A percentile compares a stretch with the other conserved stretches of the same genome.
Evolutionary conservation across 2,329 filamentous ascomycete genomes (phyloP).

Genomic region (Xylariomycetidae sp.): DNA sequence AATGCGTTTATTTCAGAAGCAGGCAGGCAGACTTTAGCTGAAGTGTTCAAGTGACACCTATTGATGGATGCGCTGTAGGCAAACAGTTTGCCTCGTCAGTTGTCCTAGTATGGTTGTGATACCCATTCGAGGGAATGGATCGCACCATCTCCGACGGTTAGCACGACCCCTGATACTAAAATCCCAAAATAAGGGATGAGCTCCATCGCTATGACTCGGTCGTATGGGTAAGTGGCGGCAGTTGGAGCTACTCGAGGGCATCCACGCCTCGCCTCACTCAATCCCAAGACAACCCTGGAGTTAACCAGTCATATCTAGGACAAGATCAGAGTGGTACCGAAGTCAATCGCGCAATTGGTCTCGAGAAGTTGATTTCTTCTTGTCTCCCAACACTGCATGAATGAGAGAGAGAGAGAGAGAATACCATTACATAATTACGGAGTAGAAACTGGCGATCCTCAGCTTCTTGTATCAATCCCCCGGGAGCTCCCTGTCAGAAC

Average conservation of each 20-base stretch:
- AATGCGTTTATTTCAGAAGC: background rate
- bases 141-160: background rate
- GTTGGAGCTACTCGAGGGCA: conserved; percentile 15
- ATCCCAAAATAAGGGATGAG: background rate
- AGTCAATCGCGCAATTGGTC: too few relatives aligned
- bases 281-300: background rate
- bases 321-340: background rate
- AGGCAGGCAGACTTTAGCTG: background rate
- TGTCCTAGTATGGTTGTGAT: conserved; percentile 4
- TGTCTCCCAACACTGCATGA: too few relatives aligned
- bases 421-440: too few relatives aligned
- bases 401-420: too few relatives aligned
- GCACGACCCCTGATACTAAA: conserved; percentile 15
- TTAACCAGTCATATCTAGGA: conserved; percentile 2
- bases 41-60: too few relatives aligned
- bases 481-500: background rate
- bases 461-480: background rate
- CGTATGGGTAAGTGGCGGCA: conserved; percentile 9
- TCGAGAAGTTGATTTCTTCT: too few relatives aligned
- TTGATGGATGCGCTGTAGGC: conserved; percentile 2
- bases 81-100: conserved; percentile 2
- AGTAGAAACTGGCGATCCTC: too few relatives aligned
- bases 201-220: conserved; percentile 17
- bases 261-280: conserved; percentile 10
- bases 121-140: conserved; percentile 1